These are phyloP conservation scores for Sequoiadendron giganteum DNA, from an alignment of 75 land plant species.

Conservation along the genomic window DNA sequence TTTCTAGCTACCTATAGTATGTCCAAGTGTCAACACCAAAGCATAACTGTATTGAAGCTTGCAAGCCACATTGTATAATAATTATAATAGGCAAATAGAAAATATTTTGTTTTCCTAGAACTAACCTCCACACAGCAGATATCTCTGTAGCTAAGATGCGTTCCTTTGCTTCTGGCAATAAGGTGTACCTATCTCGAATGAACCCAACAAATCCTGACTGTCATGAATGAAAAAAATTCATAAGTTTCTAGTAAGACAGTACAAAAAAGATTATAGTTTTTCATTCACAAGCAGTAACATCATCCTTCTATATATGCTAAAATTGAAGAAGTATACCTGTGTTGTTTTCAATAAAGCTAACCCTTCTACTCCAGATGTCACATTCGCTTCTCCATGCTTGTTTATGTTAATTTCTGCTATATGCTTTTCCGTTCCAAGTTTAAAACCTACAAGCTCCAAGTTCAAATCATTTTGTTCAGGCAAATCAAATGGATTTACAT, in stretches of 20 bases:
- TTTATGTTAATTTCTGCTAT: slow-evolving; percentile 70
- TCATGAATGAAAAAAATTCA: neutral
- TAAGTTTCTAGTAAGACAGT: neutral
- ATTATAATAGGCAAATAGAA: neutral
- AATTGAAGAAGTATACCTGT: slow-evolving; percentile 38
- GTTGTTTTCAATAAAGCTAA: slow-evolving; percentile 91
- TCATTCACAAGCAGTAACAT: neutral
- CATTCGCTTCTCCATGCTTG: slow-evolving; percentile 37
- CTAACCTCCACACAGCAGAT: slow-evolving; percentile 82
- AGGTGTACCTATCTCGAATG: slow-evolving; percentile 77
- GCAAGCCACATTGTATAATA: neutral
- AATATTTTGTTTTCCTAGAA: neutral
- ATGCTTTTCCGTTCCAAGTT: slow-evolving; percentile 92
- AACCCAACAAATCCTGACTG: slow-evolving; percentile 99
- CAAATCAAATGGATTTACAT: slow-evolving; percentile 1
- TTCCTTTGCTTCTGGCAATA: slow-evolving; percentile 82
- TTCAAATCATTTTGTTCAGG: neutral
- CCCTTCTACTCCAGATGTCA: slow-evolving; percentile 79
- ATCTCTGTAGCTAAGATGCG: slow-evolving; percentile 93
- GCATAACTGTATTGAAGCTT: neutral
- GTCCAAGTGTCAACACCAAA: neutral
- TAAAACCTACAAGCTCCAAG: slow-evolving; percentile 60
- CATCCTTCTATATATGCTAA: neutral
- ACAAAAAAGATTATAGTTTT: neutral
- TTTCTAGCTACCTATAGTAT: neutral